These are phyloP conservation scores for Xylariomycetidae sp. DNA, from an alignment of 2,329 filamentous ascomycete species.

Conservation along the genomic window DNA sequence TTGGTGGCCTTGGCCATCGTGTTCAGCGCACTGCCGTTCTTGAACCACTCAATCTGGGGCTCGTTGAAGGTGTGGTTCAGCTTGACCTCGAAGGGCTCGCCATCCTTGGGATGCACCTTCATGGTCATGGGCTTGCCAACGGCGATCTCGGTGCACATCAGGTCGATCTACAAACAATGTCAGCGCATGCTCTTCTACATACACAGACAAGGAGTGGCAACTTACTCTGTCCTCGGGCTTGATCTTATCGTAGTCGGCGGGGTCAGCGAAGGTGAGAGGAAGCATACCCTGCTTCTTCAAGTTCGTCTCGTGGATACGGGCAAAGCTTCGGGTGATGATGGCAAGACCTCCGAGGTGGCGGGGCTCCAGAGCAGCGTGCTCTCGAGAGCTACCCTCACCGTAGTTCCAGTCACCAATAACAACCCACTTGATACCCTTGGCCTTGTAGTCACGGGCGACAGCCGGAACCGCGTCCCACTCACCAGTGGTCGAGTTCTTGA, in stretches of 20 bases:
- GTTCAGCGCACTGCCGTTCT: constrained; percentile 94
- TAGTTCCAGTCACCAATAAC: constrained; percentile 99
- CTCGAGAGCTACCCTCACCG: constrained; percentile 93
- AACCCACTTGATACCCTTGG: constrained; percentile 92
- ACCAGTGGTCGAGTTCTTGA: constrained; percentile 83
- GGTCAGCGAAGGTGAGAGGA: constrained; percentile 89
- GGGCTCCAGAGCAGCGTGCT: constrained; percentile 96
- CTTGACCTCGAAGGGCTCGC: constrained; percentile 71
- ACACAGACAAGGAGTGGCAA: constrained; percentile 3
- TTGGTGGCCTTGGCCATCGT: constrained; percentile 78
- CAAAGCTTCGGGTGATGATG: constrained; percentile 92
- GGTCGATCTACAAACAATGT: constrained; percentile 53
- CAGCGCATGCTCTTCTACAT: constrained; percentile 13
- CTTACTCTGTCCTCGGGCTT: constrained; percentile 76
- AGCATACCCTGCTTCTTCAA: constrained; percentile 99
- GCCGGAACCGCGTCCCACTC: constrained; percentile 85
- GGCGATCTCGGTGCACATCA: constrained; percentile 80
- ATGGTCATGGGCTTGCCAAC: constrained; percentile 92
- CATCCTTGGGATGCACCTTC: constrained; percentile 85
- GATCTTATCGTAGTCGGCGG: constrained; percentile 97
- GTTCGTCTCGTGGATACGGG: constrained; percentile 99
- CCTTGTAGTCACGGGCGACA: constrained; percentile 97
- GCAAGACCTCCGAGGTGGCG: constrained; percentile 94
- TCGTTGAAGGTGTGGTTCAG: constrained; percentile 97
- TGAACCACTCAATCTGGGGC: constrained; percentile 98